A percentile compares a stretch with the other conserved stretches of the same genome.
Evolutionary conservation across 2,329 filamentous ascomycete genomes (phyloP).

Genomic region (Akanthomyces dipterigenus): DNA sequence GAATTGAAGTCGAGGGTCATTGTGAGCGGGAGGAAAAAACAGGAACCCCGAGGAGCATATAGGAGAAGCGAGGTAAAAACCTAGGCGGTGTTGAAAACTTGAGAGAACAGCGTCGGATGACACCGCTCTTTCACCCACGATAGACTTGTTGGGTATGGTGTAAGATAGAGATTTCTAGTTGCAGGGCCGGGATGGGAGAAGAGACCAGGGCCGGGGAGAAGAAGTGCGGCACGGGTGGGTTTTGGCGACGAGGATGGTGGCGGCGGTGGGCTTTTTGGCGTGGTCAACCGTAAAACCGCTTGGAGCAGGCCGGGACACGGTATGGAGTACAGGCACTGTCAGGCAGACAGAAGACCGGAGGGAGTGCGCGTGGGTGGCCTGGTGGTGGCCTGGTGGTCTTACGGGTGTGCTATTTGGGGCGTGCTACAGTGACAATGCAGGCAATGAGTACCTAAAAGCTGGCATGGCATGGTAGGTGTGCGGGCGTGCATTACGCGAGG

Average conservation of each 20-base stretch:
- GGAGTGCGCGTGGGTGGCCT: no score
- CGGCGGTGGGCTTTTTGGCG: not conserved
- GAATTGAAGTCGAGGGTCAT: slow-evolving; percentile 56
- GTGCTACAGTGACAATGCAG: no score
- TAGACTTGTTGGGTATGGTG: slow-evolving; percentile 14
- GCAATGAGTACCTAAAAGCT: no score
- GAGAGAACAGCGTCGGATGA: slow-evolving; percentile 28
- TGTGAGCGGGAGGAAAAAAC: slow-evolving; percentile 29
- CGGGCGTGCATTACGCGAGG: no score
- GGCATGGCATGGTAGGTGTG: no score
- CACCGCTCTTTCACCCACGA: slow-evolving; percentile 35
- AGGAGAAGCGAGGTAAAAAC: slow-evolving; percentile 18
- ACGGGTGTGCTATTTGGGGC: no score
- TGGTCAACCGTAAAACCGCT: not conserved
- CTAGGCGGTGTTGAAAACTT: slow-evolving; percentile 26
- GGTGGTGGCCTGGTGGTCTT: no score
- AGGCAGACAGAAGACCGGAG: no score
- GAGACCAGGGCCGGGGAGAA: slow-evolving; percentile 12
- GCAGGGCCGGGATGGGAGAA: slow-evolving; percentile 12
- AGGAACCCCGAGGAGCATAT: slow-evolving; percentile 22
- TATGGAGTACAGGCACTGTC: no score
- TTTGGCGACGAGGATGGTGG: slow-evolving; percentile 8
- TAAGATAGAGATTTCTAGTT: slow-evolving; percentile 16
- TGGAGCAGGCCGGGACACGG: no score
- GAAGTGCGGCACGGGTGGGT: slow-evolving; percentile 8